These are phyloP conservation scores for Camellia sinensis DNA, from an alignment of 148 eudicot species.

Conservation along the genomic window DNA sequence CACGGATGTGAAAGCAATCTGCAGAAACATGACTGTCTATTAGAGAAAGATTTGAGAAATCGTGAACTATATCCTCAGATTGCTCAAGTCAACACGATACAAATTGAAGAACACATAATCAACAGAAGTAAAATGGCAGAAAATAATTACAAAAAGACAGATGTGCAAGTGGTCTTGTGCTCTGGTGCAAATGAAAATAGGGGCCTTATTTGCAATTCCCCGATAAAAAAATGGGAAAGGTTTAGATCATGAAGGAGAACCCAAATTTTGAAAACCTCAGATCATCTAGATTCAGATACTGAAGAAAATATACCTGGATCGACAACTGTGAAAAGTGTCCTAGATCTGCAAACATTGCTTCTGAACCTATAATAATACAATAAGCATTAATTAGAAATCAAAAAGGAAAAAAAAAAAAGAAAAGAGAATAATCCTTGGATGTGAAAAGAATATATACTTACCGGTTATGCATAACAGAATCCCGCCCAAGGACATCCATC, in stretches of 20 bases:
- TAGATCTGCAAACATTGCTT: constrained; percentile 83
- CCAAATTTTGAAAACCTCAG: neutral
- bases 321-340: constrained; percentile 78
- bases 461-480: constrained; percentile 61
- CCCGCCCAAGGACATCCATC: constrained; percentile 78
- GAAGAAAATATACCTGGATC: constrained; percentile 44
- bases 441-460: neutral
- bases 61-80: neutral
- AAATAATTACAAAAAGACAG: neutral
- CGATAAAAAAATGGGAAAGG: neutral
- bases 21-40: constrained; percentile 14
- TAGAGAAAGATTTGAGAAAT: neutral
- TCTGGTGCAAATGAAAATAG: no score
- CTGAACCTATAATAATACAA: constrained; percentile 49
- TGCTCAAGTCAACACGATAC: neutral
- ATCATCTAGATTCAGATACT: neutral
- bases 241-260: neutral
- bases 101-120: no score
- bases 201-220: no score
- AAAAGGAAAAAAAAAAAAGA: neutral
- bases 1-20: constrained; percentile 79
- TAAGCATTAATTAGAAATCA: neutral
- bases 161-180: no score
- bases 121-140: neutral
- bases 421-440: neutral